Evolutionary conservation across 352 stramenopile species (phyloP), one percentile per base, ranked within the genome.

Genomic region (Phytophthora colocasiae): DNA sequence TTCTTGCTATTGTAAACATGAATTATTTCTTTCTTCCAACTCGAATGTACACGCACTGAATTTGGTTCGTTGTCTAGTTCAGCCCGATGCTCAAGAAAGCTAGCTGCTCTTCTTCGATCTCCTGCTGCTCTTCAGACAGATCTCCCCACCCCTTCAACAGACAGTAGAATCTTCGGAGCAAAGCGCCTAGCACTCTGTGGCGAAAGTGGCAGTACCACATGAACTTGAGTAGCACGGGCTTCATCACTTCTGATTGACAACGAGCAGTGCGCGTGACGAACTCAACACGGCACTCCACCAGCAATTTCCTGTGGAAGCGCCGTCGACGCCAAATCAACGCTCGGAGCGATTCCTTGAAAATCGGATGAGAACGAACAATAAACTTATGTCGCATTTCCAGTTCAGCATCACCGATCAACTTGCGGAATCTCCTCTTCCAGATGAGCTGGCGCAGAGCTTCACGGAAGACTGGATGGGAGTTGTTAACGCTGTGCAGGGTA

Each of bases 121-220:
- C 63, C 32, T 29, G 53, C n/a, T 71, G 47, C 11, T 70, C 55
- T 50, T 70, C 54, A 2, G 19, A 60, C 9, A 70, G 54, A 14
- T 43, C 14, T 11, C 6, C 40, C 62, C 47, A 64, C n/a, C 39
- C 54, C 32, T 31, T 58, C 15, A 46, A 59, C 9, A 54, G n/a
- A 8, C 47, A 57, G 56, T 71, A 66, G 17, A 66, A 66, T 24
- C 44, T 56, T n/a, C 48, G 55, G 12, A 17, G 48, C 2, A 71
- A 36, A 34, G 55, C 50, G 0, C 31, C 32, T 5, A 71, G 40
- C 40, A 66, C 55, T 3, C 29, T 47, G 8, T 19, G 24, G 24
- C 34, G 55, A 40, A 66, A 71, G 22, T 48, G 63, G 17, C 55
- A 61, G 48, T 38, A 53, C 63, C 63, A 71, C 38, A 66, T 47